Conservation (phyloP, 345 rosid species). For the Cochlearia excelsa region DNA sequence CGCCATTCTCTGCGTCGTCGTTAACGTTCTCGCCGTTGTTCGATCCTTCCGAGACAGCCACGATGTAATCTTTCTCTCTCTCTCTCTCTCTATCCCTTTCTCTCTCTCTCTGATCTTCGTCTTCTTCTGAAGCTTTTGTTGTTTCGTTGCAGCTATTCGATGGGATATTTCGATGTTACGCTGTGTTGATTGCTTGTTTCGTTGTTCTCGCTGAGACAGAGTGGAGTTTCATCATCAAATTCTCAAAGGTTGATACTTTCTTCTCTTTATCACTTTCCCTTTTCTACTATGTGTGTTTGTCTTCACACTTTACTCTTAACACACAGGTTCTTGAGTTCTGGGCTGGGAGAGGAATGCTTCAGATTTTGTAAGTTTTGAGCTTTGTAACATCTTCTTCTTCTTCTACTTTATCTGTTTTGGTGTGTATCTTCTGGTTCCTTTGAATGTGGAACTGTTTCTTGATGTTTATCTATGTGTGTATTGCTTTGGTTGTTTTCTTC, state of each 20-base stretch:
- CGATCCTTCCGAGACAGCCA: slow-evolving; percentile 67
- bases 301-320: slow-evolving; percentile 9
- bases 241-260: slow-evolving; percentile 55
- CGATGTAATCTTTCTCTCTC: slow-evolving; percentile 47
- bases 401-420: not conserved
- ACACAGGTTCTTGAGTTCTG: slow-evolving; percentile 81
- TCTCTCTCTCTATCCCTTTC: not conserved
- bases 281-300: not conserved
- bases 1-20: slow-evolving; percentile 72
- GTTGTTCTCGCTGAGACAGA: slow-evolving; percentile 88
- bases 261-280: not conserved
- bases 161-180: slow-evolving; percentile 91
- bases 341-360: slow-evolving; percentile 98
- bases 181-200: slow-evolving; percentile 62
- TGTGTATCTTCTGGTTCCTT: too few species aligned
- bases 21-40: slow-evolving; percentile 82
- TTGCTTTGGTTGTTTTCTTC: slow-evolving; percentile 24
- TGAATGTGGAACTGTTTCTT: not conserved
- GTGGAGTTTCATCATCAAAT: slow-evolving; percentile 70
- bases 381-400: not conserved
- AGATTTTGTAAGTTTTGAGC: slow-evolving; percentile 78
- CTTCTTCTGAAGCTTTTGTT: slow-evolving; percentile 9
- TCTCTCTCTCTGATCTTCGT: slow-evolving; percentile 2
- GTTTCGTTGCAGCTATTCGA: slow-evolving; percentile 56
- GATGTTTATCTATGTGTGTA: not conserved